Evolutionary conservation across 208 protist genomes (phyloP).

Genomic region (Leishmania tarentolae): DNA sequence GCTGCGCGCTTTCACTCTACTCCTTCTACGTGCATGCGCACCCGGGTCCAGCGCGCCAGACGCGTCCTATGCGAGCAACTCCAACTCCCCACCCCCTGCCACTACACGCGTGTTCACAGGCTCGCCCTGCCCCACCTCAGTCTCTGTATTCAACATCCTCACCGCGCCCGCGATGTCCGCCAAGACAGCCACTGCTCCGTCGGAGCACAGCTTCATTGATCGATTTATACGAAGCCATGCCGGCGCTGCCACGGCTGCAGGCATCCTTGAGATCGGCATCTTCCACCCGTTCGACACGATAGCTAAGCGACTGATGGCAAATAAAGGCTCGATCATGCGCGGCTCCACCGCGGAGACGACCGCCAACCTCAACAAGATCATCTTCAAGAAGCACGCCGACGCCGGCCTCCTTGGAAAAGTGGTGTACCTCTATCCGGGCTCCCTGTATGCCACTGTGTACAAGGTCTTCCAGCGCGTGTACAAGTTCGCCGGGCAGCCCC

Average conservation of each 20-base stretch:
- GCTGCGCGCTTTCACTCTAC: background rate
- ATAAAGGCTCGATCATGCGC: slow-evolving; percentile 58
- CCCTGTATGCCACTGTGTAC: slow-evolving; percentile 86
- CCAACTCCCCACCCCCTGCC: background rate
- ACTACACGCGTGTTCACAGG: background rate
- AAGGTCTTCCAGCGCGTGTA: slow-evolving; percentile 93
- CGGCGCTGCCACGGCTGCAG: slow-evolving; percentile 68
- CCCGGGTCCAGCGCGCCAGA: background rate
- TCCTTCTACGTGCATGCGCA: background rate
- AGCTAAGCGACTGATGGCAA: slow-evolving; percentile 90
- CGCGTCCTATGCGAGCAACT: background rate
- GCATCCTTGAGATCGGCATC: slow-evolving; percentile 83
- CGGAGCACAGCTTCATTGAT: slow-evolving; percentile 44
- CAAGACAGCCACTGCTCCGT: slow-evolving; percentile 11
- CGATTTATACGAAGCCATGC: slow-evolving; percentile 55
- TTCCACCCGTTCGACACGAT: slow-evolving; percentile 92
- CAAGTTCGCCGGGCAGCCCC: slow-evolving; percentile 92
- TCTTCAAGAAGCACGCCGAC: slow-evolving; percentile 81
- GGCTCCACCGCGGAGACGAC: slow-evolving; percentile 43
- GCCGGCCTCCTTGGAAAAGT: slow-evolving; percentile 59
- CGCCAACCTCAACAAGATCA: slow-evolving; percentile 69
- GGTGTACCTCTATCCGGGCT: slow-evolving; percentile 89
- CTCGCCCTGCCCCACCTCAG: background rate
- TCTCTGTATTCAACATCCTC: background rate
- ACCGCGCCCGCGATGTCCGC: slow-evolving; percentile 22